Base-by-base conservation (phyloP, 2,329 filamentous ascomycete species). In the Talaromyces sp. region DNA sequence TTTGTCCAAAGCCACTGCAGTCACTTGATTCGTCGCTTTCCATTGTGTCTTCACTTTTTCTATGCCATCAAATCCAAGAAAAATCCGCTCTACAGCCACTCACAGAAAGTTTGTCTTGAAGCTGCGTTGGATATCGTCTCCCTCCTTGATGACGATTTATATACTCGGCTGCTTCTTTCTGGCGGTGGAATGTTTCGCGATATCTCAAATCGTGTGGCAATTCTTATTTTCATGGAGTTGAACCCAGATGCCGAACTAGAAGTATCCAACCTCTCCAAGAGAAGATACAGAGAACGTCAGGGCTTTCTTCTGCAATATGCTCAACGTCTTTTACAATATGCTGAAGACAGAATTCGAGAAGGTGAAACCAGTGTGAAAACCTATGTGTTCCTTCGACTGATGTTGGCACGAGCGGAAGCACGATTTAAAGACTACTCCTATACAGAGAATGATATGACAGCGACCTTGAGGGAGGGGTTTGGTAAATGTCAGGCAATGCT, bases 361-460 rank as follows among this genome's bases (percentile, higher is more conserved):
- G 74, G 75, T 2, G 75, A 78, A 52, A 77, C 73, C 0, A 76
- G 74, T 64, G 69, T 76, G 7, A 77, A 75, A 60, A 60, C 57
- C 6, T 74, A 76, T 47, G 64, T 75, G 35, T 74, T 70, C 54
- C 33, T 74, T 7, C 69, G 66, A 33, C 73, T 75, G 69, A 63
- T 69, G 37, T 45, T 72, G 52, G 72, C 69, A 4, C 71, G 72
- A 22, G 68, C 65, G 0, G 69, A 70, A 52, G 70, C 68, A 16
- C 57, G 62, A 11, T 60, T 71, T 13, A 58, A 65, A 8, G 68
- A 66, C 0, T 14, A 3, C 14, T 11, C 19, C 3, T 61, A 64
- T 1, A 14, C 47, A 1, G 56, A 69, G 2, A 66, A 43, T 13
- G 37, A 54, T 16, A 35, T 52, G 13, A 41, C 8, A 2, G 52